A percentile compares a stretch with the other conserved stretches of the same genome.
Evolutionary conservation across 2,329 filamentous ascomycete species (phyloP).

Genomic region (Lasiodiplodia theobromae): DNA sequence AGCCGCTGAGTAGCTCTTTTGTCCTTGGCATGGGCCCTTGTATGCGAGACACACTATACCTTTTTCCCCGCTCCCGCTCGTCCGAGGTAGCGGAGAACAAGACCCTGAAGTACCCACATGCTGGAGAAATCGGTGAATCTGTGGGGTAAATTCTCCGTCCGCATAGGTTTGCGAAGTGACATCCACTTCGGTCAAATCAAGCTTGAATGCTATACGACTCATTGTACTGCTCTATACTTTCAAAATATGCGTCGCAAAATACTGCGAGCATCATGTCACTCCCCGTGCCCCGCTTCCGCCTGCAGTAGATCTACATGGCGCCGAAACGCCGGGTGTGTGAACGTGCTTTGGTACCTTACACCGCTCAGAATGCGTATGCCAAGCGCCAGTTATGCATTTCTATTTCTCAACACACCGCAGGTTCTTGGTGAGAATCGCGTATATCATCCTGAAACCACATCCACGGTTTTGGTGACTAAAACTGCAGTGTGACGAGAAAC

Average conservation of each 20-base stretch:
- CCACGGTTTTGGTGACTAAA: background rate
- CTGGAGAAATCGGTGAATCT: background rate
- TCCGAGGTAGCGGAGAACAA: constrained; percentile 2
- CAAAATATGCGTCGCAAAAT: background rate
- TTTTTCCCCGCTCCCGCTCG: background rate
- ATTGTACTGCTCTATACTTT: background rate
- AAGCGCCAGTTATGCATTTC: background rate
- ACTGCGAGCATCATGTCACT: background rate
- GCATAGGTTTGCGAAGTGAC: background rate
- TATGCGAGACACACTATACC: background rate
- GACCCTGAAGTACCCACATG: background rate
- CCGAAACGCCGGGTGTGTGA: constrained; percentile 1
- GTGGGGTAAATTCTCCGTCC: background rate
- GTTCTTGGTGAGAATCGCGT: background rate
- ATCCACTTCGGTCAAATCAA: background rate
- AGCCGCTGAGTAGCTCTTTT: background rate
- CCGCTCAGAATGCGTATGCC: constrained; percentile 9
- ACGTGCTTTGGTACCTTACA: constrained; percentile 6
- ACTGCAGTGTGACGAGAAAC: background rate
- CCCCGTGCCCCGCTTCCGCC: background rate
- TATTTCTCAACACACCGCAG: background rate
- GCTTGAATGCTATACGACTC: background rate
- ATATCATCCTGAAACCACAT: constrained; percentile 1
- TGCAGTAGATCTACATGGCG: background rate
- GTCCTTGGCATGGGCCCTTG: background rate